Percentiles rank a stretch among this genome's conserved stretches.
phyloP scores from a whole-genome alignment of 2,329 filamentous ascomycete species.

The Stenocarpella maydis region DNA sequence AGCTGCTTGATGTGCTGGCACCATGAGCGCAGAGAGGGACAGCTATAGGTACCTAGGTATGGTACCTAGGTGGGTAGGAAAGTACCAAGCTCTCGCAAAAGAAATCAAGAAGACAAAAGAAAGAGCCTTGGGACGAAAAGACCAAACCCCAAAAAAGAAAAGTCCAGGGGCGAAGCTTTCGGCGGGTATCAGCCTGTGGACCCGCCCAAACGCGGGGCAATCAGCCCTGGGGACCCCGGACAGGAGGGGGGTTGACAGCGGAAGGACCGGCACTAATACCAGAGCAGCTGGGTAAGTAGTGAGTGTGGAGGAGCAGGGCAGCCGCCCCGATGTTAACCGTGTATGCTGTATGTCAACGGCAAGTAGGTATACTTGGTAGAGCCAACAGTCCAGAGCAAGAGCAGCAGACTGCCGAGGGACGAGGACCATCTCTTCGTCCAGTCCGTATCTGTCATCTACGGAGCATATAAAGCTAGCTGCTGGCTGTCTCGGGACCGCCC shows the following conservation, averaged over 20 bases:
- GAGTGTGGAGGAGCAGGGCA: not conserved
- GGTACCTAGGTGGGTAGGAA: too few relatives aligned
- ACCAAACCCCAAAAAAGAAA: not conserved
- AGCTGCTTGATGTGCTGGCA: conserved; percentile 1
- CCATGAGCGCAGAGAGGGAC: not conserved
- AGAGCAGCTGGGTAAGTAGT: not conserved
- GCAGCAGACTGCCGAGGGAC: too few relatives aligned
- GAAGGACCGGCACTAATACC: conserved; percentile 15
- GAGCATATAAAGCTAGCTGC: too few relatives aligned
- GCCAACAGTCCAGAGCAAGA: too few relatives aligned
- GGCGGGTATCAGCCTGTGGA: conserved; percentile 10
- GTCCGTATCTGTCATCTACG: too few relatives aligned
- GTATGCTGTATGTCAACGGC: too few relatives aligned
- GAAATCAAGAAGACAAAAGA: not conserved
- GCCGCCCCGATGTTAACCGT: conserved; percentile 3
- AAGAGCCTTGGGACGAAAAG: conserved; percentile 13
- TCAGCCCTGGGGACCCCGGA: conserved; percentile 16
- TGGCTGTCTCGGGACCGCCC: too few relatives aligned
- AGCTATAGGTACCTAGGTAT: not conserved
- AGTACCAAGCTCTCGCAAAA: conserved; percentile 14
- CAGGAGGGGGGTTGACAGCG: conserved; percentile 7
- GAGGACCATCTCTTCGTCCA: too few relatives aligned
- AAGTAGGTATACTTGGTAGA: too few relatives aligned
- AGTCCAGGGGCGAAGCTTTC: conserved; percentile 16
- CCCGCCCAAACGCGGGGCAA: conserved; percentile 14